Evolutionary conservation across 805 yeast species (phyloP), one percentile per base, ranked within the genome.

Genomic region (Teunomyces pallodes): DNA sequence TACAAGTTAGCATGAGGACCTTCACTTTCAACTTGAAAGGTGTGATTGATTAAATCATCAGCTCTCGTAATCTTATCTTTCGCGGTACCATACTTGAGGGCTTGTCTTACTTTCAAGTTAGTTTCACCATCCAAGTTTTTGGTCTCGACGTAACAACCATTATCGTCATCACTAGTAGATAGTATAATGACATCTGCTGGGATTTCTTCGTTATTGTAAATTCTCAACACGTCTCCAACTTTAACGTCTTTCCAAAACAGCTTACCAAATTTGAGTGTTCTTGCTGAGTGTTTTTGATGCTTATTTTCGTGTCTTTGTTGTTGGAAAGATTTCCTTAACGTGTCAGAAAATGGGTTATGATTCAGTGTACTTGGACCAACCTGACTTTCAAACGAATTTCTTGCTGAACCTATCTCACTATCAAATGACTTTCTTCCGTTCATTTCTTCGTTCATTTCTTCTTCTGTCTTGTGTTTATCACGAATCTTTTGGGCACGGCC

Each of bases 1-100:
- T 87, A 87, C 54, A 87, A 70, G 60, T 86, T 86, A 1, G 90
- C 79, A 64, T 87, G 90, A 12, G 95, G 95, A 6, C 90, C 92
- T 67, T 87, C 94, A 70, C 87, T 80, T 55, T 87, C 89, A n/a
- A 87, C 67, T 79, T 85, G 80, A 55, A 86, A 86, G 53, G 74
- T 75, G 45, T 80, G 68, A 29, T 54, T 44, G 35, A 61, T 55
- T 39, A 72, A 57, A 50, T 72, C 75, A 47, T 69, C 72, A 5
- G 76, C 76, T 35, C 60, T 58, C 13, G 46, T 48, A 9, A 73
- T 59, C 45, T 74, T 78, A 50, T 75, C 69, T 12, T 80, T 72
- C 30, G 68, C 72, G 12, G 79, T 68, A 32, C 85, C 77, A 57
- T 82, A 80, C 58, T 85, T 83, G 56, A 87, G 64, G 3, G 91